phyloP scores from a whole-genome alignment of 345 rosid genomes.

The Orychophragmus violaceus region DNA sequence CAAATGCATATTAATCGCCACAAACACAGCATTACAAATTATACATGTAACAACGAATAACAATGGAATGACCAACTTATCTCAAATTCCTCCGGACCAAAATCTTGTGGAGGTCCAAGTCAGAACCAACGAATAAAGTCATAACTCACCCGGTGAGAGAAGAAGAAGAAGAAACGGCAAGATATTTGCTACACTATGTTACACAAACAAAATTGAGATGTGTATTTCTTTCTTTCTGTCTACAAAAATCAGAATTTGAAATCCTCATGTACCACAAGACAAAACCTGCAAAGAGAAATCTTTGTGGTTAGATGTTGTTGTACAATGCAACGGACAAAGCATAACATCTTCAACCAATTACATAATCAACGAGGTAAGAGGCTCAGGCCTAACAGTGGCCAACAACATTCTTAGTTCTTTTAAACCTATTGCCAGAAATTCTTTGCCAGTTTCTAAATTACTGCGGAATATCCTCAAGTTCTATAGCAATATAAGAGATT shows the following conservation, averaged over 20 bases:
- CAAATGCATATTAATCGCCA: not conserved
- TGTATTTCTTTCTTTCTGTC: conserved; percentile 9
- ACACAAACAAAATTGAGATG: conserved; percentile 21
- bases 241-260: conserved; percentile 12
- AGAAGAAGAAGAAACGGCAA: conserved; percentile 5
- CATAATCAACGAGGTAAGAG: not conserved
- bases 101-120: not conserved
- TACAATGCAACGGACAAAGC: not conserved
- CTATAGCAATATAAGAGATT: not conserved
- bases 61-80: not conserved
- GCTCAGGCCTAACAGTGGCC: conserved; percentile 4
- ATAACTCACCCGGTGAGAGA: conserved; percentile 5
- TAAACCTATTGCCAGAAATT: not conserved
- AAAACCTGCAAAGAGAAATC: conserved; percentile 30
- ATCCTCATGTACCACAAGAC: conserved; percentile 19
- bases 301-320: not conserved
- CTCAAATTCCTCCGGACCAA: conserved; percentile 8
- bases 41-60: conserved; percentile 5
- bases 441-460: not conserved
- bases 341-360: conserved; percentile 4
- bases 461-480: not conserved
- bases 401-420: not conserved
- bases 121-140: conserved; percentile 1
- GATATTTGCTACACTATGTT: conserved; percentile 19
- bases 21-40: conserved; percentile 15